Evolutionary conservation across 352 stramenopile species (phyloP).

Genomic region (Phytophthora cajani): DNA sequence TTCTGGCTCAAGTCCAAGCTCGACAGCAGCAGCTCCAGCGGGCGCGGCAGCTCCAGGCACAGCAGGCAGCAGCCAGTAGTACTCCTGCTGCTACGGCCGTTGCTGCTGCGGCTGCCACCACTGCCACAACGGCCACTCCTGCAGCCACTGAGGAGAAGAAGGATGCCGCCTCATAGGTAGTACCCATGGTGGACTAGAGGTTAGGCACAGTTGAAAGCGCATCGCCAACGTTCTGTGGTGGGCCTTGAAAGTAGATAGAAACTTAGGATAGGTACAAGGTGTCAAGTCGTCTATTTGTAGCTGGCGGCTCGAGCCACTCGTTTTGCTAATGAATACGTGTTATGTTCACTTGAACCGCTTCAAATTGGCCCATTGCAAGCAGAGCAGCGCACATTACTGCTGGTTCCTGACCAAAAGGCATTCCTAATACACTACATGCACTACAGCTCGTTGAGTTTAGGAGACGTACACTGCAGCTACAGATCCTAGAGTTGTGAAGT

Average conservation of each 20-base stretch:
- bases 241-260: conserved; percentile 32
- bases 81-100: background rate
- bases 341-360: conserved; percentile 13
- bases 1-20: conserved; percentile 81
- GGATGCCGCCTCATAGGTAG: conserved; percentile 24
- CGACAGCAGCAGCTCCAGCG: conserved; percentile 69
- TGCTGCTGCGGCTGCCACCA: background rate
- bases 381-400: conserved; percentile 17
- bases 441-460: conserved; percentile 18
- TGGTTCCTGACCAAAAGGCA: conserved; percentile 17
- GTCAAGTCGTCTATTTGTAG: conserved; percentile 6
- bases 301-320: conserved; percentile 20
- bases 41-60: conserved; percentile 40
- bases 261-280: conserved; percentile 35
- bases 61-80: conserved; percentile 28
- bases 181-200: conserved; percentile 17
- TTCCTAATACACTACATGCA: background rate
- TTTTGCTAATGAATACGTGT: conserved; percentile 43
- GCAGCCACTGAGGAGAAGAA: conserved; percentile 26
- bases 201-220: conserved; percentile 4
- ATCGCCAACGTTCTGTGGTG: conserved; percentile 2
- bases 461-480: conserved; percentile 53
- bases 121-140: background rate
- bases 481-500: too few relatives aligned
- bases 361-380: conserved; percentile 18